Evolutionary conservation across 73 alveolate species (phyloP).

Genomic region (Paramecium sexaurelia): DNA sequence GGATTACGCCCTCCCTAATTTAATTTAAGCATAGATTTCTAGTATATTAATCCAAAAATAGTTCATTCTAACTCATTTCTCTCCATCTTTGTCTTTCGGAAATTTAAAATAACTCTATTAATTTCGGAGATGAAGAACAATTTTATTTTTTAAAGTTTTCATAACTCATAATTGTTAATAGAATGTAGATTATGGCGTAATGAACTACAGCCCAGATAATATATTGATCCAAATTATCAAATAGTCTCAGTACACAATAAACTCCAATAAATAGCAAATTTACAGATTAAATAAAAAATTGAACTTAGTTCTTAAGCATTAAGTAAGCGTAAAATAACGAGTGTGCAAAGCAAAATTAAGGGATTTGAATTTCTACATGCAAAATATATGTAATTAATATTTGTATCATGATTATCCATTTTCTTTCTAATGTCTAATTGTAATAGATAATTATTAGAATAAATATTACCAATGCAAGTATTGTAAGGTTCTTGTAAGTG

Average conservation of each 20-base stretch:
- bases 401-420: conserved; percentile 1
- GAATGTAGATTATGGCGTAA: not conserved
- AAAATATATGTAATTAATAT: not conserved
- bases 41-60: not conserved
- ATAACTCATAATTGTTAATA: not conserved
- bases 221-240: not conserved
- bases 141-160: not conserved
- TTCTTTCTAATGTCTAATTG: not conserved
- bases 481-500: not conserved
- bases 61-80: conserved; percentile 2
- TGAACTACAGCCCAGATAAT: not conserved
- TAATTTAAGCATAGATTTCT: not conserved
- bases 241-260: not conserved
- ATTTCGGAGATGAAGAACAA: not conserved
- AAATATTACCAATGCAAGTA: conserved; percentile 10
- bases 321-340: not conserved
- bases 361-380: not conserved
- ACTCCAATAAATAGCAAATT: not conserved
- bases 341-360: not conserved
- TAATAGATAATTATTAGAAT: not conserved
- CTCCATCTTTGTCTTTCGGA: not conserved
- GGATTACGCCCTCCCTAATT: not conserved
- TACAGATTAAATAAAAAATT: not conserved
- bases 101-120: not conserved
- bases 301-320: not conserved